These are phyloP conservation scores for Batkoa obscura DNA, from an alignment of 371 early-diverging fungal genomes.

Conservation along the genomic window DNA sequence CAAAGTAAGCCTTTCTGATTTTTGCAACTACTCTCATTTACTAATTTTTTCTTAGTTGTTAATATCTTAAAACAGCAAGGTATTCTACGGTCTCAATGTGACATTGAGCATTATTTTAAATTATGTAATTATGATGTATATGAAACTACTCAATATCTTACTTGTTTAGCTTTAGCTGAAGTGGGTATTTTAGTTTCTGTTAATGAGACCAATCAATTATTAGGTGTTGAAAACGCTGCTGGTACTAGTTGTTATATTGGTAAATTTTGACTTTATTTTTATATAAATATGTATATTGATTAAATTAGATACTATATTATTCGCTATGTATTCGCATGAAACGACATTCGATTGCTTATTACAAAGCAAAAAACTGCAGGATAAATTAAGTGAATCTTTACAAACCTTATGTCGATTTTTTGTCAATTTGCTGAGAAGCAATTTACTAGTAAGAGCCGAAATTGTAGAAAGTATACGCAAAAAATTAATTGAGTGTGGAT, in stretches of 20 bases:
- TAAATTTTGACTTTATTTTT: slow-evolving; percentile 7
- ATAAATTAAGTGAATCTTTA: slow-evolving; percentile 11
- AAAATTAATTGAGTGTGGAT: slow-evolving; percentile 21
- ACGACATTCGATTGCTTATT: slow-evolving; percentile 26
- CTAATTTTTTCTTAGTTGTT: not conserved
- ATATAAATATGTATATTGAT: not conserved
- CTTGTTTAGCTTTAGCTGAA: slow-evolving; percentile 16
- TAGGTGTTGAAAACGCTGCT: slow-evolving; percentile 29
- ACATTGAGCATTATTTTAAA: not conserved
- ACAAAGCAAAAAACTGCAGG: slow-evolving; percentile 3
- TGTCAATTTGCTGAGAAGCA: slow-evolving; percentile 29
- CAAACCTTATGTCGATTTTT: slow-evolving; percentile 27
- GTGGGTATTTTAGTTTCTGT: slow-evolving; percentile 18
- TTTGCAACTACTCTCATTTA: not conserved
- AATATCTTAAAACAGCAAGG: not conserved
- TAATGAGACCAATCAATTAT: slow-evolving; percentile 11
- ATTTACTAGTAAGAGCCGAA: slow-evolving; percentile 18
- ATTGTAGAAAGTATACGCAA: slow-evolving; percentile 23
- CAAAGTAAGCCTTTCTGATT: too few species aligned
- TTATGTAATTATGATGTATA: not conserved
- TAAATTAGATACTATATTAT: slow-evolving; percentile 19
- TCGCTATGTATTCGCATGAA: slow-evolving; percentile 33
- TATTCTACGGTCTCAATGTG: not conserved
- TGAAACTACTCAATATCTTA: not conserved
- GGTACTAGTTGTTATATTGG: slow-evolving; percentile 38